Evolutionary conservation across 2,329 filamentous ascomycete genomes (phyloP).

Genomic region (Fusarium humuli): DNA sequence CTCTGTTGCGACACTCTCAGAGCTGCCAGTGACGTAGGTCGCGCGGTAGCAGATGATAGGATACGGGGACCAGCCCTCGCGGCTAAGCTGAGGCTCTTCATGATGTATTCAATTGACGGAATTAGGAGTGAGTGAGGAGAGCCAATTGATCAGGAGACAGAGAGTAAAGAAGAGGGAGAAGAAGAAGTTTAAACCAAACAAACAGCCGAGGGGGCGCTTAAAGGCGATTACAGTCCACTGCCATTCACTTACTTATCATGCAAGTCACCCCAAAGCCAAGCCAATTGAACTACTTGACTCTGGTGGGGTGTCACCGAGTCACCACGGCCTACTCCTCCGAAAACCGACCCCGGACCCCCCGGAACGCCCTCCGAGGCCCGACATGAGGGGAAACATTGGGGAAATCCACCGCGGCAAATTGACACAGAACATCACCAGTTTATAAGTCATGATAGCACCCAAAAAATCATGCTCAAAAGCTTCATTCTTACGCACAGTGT

Average conservation of each 20-base stretch:
- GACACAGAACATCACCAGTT: not conserved
- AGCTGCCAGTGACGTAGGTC: slow-evolving; percentile 39
- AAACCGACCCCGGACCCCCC: slow-evolving; percentile 39
- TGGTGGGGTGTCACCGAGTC: slow-evolving; percentile 36
- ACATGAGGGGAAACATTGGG: slow-evolving; percentile 7
- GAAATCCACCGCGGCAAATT: slow-evolving; percentile 20
- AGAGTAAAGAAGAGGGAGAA: slow-evolving; percentile 11
- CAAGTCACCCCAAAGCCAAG: slow-evolving; percentile 15
- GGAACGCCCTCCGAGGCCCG: slow-evolving; percentile 38
- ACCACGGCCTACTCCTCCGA: slow-evolving; percentile 37
- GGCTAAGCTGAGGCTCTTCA: slow-evolving; percentile 50
- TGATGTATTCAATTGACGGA: slow-evolving; percentile 43
- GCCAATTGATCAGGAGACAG: slow-evolving; percentile 33
- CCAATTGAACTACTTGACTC: slow-evolving; percentile 25
- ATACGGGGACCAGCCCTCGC: slow-evolving; percentile 49
- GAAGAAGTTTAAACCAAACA: slow-evolving; percentile 10
- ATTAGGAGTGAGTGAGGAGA: slow-evolving; percentile 12
- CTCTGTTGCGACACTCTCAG: slow-evolving; percentile 38
- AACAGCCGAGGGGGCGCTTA: slow-evolving; percentile 23
- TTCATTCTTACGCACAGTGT: slow-evolving; percentile 38
- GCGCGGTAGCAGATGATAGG: slow-evolving; percentile 35
- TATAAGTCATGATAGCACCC: not conserved
- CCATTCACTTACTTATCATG: slow-evolving; percentile 22
- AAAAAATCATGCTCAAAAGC: not conserved
- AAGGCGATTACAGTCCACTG: slow-evolving; percentile 15